A percentile compares a stretch with the other conserved stretches of the same genome.
phyloP scores from a whole-genome alignment of 176 grass and related monocot genomes.

The Thinopyrum elongatum region DNA sequence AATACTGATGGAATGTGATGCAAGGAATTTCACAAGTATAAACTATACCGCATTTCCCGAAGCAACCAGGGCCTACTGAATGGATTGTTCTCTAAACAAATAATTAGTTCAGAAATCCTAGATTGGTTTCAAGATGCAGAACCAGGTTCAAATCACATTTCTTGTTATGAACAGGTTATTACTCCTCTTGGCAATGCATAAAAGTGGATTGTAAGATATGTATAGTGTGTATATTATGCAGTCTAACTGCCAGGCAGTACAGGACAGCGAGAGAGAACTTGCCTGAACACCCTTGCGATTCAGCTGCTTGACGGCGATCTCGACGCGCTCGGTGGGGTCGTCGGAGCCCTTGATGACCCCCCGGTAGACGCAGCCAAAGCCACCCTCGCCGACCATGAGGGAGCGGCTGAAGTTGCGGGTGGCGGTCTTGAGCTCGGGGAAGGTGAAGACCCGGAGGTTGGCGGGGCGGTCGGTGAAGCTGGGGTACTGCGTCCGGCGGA shows the following conservation, averaged over 20 bases:
- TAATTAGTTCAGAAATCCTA: background rate
- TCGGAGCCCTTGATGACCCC: conserved; percentile 66
- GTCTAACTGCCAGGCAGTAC: background rate
- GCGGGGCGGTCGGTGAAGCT: conserved; percentile 77
- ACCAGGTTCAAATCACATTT: background rate
- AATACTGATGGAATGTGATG: background rate
- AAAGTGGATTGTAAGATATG: background rate
- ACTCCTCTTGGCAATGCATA: background rate
- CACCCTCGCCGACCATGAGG: conserved; percentile 94
- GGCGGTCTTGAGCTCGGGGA: conserved; percentile 73
- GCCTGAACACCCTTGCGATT: conserved; percentile 93
- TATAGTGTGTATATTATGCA: background rate
- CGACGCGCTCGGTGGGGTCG: conserved; percentile 42
- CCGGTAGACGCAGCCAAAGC: conserved; percentile 86
- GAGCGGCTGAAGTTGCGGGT: conserved; percentile 88
- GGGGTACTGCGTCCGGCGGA: conserved; percentile 62
- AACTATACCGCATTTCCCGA: background rate
- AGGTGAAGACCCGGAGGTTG: conserved; percentile 89
- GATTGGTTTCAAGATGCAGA: background rate
- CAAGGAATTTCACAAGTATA: background rate
- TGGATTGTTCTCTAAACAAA: background rate
- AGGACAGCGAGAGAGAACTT: conserved; percentile 39
- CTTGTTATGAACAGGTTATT: background rate
- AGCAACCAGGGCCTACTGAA: background rate
- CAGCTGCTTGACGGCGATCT: conserved; percentile 93